Percentiles rank a stretch among this genome's conserved stretches.
Evolutionary conservation across 2,329 filamentous ascomycete genomes (phyloP).

Genomic region (Pseudogymnoascus sp.): DNA sequence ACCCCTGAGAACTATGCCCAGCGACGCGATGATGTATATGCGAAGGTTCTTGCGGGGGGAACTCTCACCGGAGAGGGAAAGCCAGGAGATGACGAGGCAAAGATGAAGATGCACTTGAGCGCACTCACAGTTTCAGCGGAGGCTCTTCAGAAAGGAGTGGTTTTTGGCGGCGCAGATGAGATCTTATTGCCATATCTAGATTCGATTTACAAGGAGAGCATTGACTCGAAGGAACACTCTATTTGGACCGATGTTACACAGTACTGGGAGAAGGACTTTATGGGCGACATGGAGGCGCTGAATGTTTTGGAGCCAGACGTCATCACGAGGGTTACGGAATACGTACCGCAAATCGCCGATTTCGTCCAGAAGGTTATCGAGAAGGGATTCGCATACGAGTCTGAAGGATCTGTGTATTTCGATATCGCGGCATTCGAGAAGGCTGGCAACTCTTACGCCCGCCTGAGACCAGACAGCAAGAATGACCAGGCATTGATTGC

Average conservation of each 20-base stretch:
- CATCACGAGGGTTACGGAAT: constrained; percentile 86
- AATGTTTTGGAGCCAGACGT: constrained; percentile 78
- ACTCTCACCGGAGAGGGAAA: constrained; percentile 48
- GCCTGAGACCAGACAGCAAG: constrained; percentile 74
- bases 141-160: constrained; percentile 39
- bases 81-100: constrained; percentile 52
- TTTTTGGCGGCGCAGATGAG: constrained; percentile 50
- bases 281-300: constrained; percentile 75
- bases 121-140: constrained; percentile 33
- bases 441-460: constrained; percentile 75
- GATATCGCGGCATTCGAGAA: constrained; percentile 82
- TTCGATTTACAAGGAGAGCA: constrained; percentile 51
- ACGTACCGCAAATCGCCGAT: constrained; percentile 73
- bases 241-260: constrained; percentile 84
- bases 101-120: constrained; percentile 64
- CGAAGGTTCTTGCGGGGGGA: constrained; percentile 44
- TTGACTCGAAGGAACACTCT: constrained; percentile 52
- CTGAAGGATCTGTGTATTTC: constrained; percentile 86
- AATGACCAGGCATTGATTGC: constrained; percentile 76
- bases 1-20: constrained; percentile 42
- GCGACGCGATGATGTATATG: constrained; percentile 44
- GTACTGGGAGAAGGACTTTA: constrained; percentile 80
- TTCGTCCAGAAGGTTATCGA: constrained; percentile 77
- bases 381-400: constrained; percentile 77
- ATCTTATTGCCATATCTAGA: constrained; percentile 80